These are phyloP conservation scores for Kuraishia hungarica DNA, from an alignment of 805 yeast genomes.

Conservation along the genomic window DNA sequence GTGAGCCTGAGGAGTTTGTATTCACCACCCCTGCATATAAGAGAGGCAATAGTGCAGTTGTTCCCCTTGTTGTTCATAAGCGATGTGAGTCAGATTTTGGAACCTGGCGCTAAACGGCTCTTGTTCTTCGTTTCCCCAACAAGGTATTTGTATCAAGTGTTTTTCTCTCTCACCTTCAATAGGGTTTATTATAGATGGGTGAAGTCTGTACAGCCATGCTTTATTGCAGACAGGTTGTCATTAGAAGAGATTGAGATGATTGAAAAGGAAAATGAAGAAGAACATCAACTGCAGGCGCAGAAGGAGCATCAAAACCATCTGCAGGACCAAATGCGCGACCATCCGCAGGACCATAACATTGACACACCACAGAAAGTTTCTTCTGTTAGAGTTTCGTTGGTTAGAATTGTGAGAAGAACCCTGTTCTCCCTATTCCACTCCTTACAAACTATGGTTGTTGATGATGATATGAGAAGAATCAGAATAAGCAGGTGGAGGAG, in stretches of 20 bases:
- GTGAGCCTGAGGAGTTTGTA: slow-evolving; percentile 13
- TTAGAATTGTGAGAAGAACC: background rate
- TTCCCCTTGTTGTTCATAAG: slow-evolving; percentile 15
- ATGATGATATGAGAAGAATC: slow-evolving; percentile 5
- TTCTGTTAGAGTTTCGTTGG: background rate
- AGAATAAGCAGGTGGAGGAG: slow-evolving; percentile 14
- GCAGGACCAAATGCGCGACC: background rate
- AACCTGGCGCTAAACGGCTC: slow-evolving; percentile 7
- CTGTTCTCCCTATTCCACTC: background rate
- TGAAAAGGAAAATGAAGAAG: slow-evolving; percentile 22
- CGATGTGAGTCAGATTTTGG: background rate
- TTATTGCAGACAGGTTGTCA: slow-evolving; percentile 24
- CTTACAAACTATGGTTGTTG: background rate
- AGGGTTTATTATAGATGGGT: slow-evolving; percentile 26
- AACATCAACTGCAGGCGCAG: slow-evolving; percentile 7
- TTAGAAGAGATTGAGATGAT: slow-evolving; percentile 21
- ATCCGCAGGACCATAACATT: background rate
- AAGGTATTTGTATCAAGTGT: slow-evolving; percentile 8
- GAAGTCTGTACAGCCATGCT: slow-evolving; percentile 22
- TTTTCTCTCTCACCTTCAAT: slow-evolving; percentile 18
- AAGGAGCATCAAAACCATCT: slow-evolving; percentile 1
- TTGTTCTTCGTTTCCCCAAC: slow-evolving; percentile 7
- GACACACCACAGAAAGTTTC: background rate
- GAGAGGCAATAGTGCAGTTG: slow-evolving; percentile 11
- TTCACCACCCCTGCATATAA: slow-evolving; percentile 8